A percentile compares a stretch with the other conserved stretches of the same genome.
Conservation (phyloP, 768 basidiomycete species). For the Leccinum rimulosum region DNA sequence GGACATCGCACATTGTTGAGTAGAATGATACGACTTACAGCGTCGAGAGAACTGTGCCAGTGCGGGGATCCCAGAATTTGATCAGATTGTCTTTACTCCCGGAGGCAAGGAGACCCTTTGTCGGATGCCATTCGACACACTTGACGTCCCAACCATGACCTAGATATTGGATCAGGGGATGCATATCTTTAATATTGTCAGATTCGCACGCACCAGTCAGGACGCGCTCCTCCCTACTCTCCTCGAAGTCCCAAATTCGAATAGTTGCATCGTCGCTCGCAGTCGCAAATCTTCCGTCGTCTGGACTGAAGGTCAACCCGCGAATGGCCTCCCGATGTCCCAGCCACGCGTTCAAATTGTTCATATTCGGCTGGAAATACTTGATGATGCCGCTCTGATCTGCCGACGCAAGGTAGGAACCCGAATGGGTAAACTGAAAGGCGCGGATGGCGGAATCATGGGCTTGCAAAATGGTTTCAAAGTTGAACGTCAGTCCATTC, state of each 20-base stretch:
- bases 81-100: slow-evolving; percentile 98
- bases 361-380: slow-evolving; percentile 99
- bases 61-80: slow-evolving; percentile 99
- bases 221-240: slow-evolving; percentile 83
- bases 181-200: not conserved
- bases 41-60: slow-evolving; percentile 86
- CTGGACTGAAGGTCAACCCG: slow-evolving; percentile 87
- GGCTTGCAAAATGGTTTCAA: slow-evolving; percentile 98
- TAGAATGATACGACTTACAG: slow-evolving; percentile 50
- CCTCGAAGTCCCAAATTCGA: slow-evolving; percentile 93
- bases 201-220: slow-evolving; percentile 58
- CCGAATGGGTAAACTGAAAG: slow-evolving; percentile 87
- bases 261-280: slow-evolving; percentile 95
- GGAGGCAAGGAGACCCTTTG: slow-evolving; percentile 90
- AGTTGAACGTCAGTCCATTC: slow-evolving; percentile 99
- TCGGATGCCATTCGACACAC: slow-evolving; percentile 98
- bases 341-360: slow-evolving; percentile 92
- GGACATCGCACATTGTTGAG: not conserved
- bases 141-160: slow-evolving; percentile 99
- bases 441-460: slow-evolving; percentile 94
- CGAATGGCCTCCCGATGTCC: slow-evolving; percentile 95
- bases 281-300: slow-evolving; percentile 89
- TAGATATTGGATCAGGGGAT: slow-evolving; percentile 32
- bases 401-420: slow-evolving; percentile 88
- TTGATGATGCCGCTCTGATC: slow-evolving; percentile 96